Evolutionary conservation across 2,329 filamentous ascomycete genomes (phyloP), one percentile per base, ranked within the genome.

Genomic region (Pseudogymnoascus sp.): DNA sequence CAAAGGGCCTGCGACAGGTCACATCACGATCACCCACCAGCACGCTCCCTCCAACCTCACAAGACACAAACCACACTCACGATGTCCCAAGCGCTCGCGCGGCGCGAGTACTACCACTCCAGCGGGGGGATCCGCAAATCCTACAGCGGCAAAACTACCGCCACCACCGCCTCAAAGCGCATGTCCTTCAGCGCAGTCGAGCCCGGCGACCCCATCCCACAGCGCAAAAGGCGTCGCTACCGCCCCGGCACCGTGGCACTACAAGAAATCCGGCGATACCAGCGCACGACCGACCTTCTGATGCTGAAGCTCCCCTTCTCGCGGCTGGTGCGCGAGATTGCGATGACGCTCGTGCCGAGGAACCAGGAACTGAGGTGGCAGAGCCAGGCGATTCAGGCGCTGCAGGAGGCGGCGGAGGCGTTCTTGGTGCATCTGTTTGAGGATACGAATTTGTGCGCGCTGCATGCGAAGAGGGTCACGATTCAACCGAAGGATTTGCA

Each of bases 401-500:
- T 97, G 2, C 93, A 97, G 76, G 93, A 97, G 79, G 91, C 93
- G 12, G 85, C 92, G n/a, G 93, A 97, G 77, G 93, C 93, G 4
- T 97, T 96, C 75, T 82, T 97, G 68, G 89, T 97, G 62, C 92
- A 96, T 72, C 80, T 97, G n/a, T 97, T 97, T 71, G 92, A 97
- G 74, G 91, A 96, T 75, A 90, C 90, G 66, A 97, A 97, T 77
- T 82, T 97, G 41, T 97, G 93, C 77, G 94, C 93, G 65, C 92
- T 97, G 69, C 93, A 97, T 76, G 94, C 93, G 64, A 97, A 96
- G 79, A 83, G 93, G 73, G 91, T 97, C 60, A 97, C 93, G 38
- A 96, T 97, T 69, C 93, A 96, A 90, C 91, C 94, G 75, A 96
- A 96, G 78, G 94, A 97, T 75, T 96, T 99, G 69, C 93, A 97